A percentile compares a stretch with the other conserved stretches of the same genome.
Evolutionary conservation across 768 basidiomycete genomes (phyloP).

Genomic region (Strobilomyces dryophilus): DNA sequence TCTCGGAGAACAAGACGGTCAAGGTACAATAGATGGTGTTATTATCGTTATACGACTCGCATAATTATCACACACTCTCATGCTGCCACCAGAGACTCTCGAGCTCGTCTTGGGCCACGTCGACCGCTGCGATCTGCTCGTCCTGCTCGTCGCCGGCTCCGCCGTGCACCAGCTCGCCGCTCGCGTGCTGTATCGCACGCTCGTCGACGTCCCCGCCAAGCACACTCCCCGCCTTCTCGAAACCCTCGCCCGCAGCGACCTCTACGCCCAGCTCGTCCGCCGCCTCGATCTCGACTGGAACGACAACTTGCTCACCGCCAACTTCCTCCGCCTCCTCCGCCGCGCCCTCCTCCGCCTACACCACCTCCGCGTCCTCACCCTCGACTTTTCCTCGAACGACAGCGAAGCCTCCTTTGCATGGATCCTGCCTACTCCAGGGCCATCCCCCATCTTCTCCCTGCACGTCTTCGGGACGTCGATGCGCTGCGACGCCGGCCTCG

Average conservation of each 20-base stretch:
- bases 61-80: slow-evolving; percentile 1
- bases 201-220: slow-evolving; percentile 31
- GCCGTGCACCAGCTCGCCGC: slow-evolving; percentile 27
- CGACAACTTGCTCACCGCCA: slow-evolving; percentile 36
- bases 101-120: slow-evolving; percentile 30
- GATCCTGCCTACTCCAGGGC: slow-evolving; percentile 38
- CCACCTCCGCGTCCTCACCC: slow-evolving; percentile 38
- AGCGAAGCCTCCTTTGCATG: slow-evolving; percentile 38
- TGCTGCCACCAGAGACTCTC: slow-evolving; percentile 36
- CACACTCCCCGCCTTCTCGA: slow-evolving; percentile 36
- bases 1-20: slow-evolving; percentile 13
- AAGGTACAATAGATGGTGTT: slow-evolving; percentile 24
- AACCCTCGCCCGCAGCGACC: slow-evolving; percentile 35
- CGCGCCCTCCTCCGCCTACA: slow-evolving; percentile 38
- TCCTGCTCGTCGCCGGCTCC: slow-evolving; percentile 21
- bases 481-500: slow-evolving; percentile 46
- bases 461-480: slow-evolving; percentile 51
- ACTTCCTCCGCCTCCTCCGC: slow-evolving; percentile 49
- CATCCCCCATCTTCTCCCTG: slow-evolving; percentile 37
- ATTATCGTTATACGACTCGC: slow-evolving; percentile 5
- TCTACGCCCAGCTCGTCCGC: slow-evolving; percentile 41
- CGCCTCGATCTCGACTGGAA: slow-evolving; percentile 44
- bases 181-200: slow-evolving; percentile 35
- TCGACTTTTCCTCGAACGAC: slow-evolving; percentile 44
- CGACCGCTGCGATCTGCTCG: slow-evolving; percentile 23